phyloP scores from a whole-genome alignment of 805 yeast species.

The Lachancea sp. region DNA sequence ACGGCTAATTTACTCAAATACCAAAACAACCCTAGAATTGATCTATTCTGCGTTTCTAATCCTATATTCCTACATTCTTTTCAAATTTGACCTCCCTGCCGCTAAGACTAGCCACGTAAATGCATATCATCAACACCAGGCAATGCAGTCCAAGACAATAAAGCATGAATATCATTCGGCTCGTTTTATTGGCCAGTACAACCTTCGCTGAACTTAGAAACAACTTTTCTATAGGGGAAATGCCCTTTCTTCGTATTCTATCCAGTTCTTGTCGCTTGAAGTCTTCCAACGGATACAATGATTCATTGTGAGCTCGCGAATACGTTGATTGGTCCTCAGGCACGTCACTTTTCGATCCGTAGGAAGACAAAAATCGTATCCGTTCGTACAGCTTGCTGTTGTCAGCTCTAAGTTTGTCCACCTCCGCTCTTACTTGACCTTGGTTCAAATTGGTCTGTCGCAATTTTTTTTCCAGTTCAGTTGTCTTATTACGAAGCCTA shows the following conservation, averaged over 20 bases:
- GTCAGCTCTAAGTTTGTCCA: slow-evolving; percentile 59
- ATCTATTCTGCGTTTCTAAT: not conserved
- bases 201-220: slow-evolving; percentile 66
- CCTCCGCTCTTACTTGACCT: slow-evolving; percentile 57
- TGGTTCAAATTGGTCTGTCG: slow-evolving; percentile 50
- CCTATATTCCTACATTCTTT: slow-evolving; percentile 10
- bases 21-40: not conserved
- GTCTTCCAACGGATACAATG: slow-evolving; percentile 75
- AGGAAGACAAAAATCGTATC: slow-evolving; percentile 58
- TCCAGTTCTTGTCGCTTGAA: slow-evolving; percentile 74
- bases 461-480: slow-evolving; percentile 76
- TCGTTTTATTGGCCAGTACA: slow-evolving; percentile 64
- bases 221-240: slow-evolving; percentile 75
- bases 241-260: slow-evolving; percentile 54
- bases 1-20: not conserved
- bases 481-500: slow-evolving; percentile 75
- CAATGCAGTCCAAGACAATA: slow-evolving; percentile 74
- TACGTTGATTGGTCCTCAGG: slow-evolving; percentile 54
- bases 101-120: slow-evolving; percentile 45
- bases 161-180: slow-evolving; percentile 63
- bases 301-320: slow-evolving; percentile 62
- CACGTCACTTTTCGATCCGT: slow-evolving; percentile 19
- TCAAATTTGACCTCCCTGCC: slow-evolving; percentile 43
- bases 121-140: slow-evolving; percentile 57
- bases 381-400: slow-evolving; percentile 76